A percentile compares a stretch with the other conserved stretches of the same genome.
These are phyloP conservation scores for Carallia brachiata DNA, from an alignment of 345 rosid species.

Conservation along the genomic window DNA sequence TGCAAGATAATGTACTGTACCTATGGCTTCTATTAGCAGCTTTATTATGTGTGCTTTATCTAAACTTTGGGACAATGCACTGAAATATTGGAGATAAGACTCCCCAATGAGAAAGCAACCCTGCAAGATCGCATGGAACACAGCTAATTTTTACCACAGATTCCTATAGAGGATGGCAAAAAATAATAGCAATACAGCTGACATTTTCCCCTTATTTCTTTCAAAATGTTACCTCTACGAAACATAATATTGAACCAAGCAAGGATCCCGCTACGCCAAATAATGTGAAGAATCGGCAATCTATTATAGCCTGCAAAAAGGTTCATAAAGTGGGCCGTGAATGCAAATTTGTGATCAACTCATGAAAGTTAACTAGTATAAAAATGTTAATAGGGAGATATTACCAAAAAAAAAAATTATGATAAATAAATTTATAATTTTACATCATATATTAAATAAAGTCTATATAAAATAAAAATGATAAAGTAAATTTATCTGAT, in stretches of 20 bases:
- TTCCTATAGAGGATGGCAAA: too few species aligned
- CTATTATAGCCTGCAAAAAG: slow-evolving; percentile 46
- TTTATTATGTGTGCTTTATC: slow-evolving; percentile 45
- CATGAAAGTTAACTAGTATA: too few species aligned
- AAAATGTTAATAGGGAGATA: too few species aligned
- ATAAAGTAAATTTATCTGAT: too few species aligned
- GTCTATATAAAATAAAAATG: too few species aligned
- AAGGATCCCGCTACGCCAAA: slow-evolving; percentile 70
- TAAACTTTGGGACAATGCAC: slow-evolving; percentile 26
- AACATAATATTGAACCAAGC: slow-evolving; percentile 40
- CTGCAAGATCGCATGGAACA: slow-evolving; percentile 28
- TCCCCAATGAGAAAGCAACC: slow-evolving; percentile 48
- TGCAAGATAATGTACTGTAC: slow-evolving; percentile 24
- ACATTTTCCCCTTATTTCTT: too few species aligned
- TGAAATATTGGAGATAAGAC: slow-evolving; percentile 50
- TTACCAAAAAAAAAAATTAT: too few species aligned
- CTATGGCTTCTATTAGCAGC: slow-evolving; percentile 58
- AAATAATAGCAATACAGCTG: too few species aligned
- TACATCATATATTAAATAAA: too few species aligned
- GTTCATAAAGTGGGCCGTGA: background rate
- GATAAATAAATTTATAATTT: too few species aligned
- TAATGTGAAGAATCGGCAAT: slow-evolving; percentile 68
- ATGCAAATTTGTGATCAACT: too few species aligned
- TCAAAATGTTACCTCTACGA: slow-evolving; percentile 33
- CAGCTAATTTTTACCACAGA: background rate